Percentiles rank a stretch among this genome's conserved stretches.
Conservation (phyloP, 148 eudicot genomes). For the Simmondsia chinensis region DNA sequence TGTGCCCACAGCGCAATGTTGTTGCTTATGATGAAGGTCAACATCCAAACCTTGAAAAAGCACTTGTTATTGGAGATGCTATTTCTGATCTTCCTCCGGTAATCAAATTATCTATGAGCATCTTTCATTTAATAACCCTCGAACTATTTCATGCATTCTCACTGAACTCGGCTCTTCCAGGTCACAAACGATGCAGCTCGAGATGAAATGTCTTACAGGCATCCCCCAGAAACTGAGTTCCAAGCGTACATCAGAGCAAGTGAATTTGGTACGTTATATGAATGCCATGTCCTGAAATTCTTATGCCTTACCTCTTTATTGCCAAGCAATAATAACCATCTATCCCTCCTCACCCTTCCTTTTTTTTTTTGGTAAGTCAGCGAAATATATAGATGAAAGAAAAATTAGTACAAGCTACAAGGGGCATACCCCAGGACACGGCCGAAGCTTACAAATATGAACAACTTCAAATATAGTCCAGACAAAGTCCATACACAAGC, state of each 20-base stretch:
- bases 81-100: conserved; percentile 90
- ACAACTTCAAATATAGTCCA: too few relatives aligned
- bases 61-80: conserved; percentile 60
- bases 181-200: conserved; percentile 50
- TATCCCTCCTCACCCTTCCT: too few relatives aligned
- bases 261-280: conserved; percentile 51
- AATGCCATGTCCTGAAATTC: too few relatives aligned
- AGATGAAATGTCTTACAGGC: conserved; percentile 55
- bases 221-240: conserved; percentile 73
- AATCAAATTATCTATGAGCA: conserved; percentile 8
- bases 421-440: too few relatives aligned
- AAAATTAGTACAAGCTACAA: too few relatives aligned
- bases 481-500: too few relatives aligned
- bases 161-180: conserved; percentile 20
- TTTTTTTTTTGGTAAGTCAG: too few relatives aligned
- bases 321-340: too few relatives aligned
- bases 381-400: too few relatives aligned
- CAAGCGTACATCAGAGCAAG: conserved; percentile 59
- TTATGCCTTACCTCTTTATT: too few relatives aligned
- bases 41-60: conserved; percentile 55
- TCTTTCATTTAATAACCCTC: conserved; percentile 2
- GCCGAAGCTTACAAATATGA: too few relatives aligned
- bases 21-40: conserved; percentile 88
- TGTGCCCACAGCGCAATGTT: conserved; percentile 59
- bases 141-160: conserved; percentile 9